phyloP scores from a whole-genome alignment of 495 filamentous ascomycete species.

The Pseudoneurospora amorphoporcata region DNA sequence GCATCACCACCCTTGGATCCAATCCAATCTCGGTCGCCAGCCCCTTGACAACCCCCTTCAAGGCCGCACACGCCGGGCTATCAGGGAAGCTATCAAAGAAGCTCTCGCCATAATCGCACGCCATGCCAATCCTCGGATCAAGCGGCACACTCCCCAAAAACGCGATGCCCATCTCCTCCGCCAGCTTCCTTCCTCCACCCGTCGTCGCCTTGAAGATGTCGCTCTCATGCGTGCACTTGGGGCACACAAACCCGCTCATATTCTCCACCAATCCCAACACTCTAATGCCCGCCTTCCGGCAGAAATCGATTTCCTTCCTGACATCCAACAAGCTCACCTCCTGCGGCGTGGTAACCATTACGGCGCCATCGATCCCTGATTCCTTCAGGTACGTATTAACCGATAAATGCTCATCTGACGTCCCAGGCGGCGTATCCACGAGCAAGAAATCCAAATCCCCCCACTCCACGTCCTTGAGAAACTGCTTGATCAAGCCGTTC shows the following conservation, averaged over 20 bases:
- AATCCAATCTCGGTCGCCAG: constrained; percentile 56
- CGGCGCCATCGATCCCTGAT: constrained; percentile 81
- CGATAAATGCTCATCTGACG: constrained; percentile 86
- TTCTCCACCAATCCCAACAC: constrained; percentile 92
- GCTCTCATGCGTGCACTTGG: constrained; percentile 67
- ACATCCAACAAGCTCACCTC: constrained; percentile 91
- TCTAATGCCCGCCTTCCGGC: constrained; percentile 81
- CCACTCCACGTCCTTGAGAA: constrained; percentile 95
- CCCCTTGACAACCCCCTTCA: constrained; percentile 63
- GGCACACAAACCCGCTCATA: constrained; percentile 94
- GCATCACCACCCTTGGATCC: constrained; percentile 27
- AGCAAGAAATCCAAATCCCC: constrained; percentile 86
- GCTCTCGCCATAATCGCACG: constrained; percentile 93
- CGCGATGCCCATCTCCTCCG: constrained; percentile 73
- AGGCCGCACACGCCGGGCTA: constrained; percentile 72
- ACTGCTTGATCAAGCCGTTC: constrained; percentile 96
- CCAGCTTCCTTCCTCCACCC: constrained; percentile 69
- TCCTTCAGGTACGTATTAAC: constrained; percentile 84
- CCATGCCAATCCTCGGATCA: constrained; percentile 89
- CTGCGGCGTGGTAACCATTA: constrained; percentile 90
- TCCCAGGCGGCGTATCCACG: constrained; percentile 92
- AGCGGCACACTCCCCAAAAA: constrained; percentile 89
- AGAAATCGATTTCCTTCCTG: constrained; percentile 94
- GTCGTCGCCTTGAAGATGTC: constrained; percentile 90
- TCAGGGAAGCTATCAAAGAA: constrained; percentile 92